A percentile compares a stretch with the other conserved stretches of the same genome.
Conservation (phyloP, 2,329 filamentous ascomycete genomes). For the Dactylellina leptospora region DNA sequence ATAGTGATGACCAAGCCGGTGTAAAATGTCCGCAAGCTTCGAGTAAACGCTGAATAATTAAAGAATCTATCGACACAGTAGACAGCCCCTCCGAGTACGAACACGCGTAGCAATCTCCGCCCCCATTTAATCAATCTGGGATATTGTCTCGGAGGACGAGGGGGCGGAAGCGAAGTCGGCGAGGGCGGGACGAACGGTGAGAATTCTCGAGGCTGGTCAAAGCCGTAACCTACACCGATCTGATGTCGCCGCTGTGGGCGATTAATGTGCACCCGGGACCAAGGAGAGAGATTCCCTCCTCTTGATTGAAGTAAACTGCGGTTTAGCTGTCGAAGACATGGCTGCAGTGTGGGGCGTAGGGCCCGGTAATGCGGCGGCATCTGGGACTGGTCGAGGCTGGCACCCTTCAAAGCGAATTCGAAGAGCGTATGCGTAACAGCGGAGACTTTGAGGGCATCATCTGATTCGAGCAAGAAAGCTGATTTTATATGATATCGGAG, state of each 20-base stretch:
- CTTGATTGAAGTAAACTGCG: not conserved
- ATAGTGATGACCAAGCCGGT: constrained; percentile 80
- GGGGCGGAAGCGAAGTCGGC: constrained; percentile 78
- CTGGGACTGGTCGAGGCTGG: too few species aligned
- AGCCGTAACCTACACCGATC: constrained; percentile 48
- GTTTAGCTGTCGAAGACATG: constrained; percentile 29
- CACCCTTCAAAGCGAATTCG: constrained; percentile 9
- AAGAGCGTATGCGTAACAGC: constrained; percentile 9
- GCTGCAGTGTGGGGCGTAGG: constrained; percentile 29
- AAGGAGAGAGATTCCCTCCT: constrained; percentile 3
- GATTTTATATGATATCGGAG: not conserved
- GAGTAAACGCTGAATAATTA: constrained; percentile 80
- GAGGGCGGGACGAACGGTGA: constrained; percentile 77
- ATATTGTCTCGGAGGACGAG: constrained; percentile 73
- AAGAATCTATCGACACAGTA: constrained; percentile 77
- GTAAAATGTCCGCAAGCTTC: constrained; percentile 82
- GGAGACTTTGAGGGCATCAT: constrained; percentile 29
- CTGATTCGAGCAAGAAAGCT: constrained; percentile 9
- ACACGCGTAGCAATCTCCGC: constrained; percentile 74
- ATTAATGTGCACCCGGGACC: constrained; percentile 20
- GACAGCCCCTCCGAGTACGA: constrained; percentile 68
- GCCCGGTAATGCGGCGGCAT: constrained; percentile 45
- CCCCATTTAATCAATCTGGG: constrained; percentile 76
- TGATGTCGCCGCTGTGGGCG: constrained; percentile 41
- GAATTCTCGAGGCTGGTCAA: constrained; percentile 61